A percentile compares a stretch with the other conserved stretches of the same genome.
Conservation (phyloP, 441 rosid species). For the Erodium chrysanthum region DNA sequence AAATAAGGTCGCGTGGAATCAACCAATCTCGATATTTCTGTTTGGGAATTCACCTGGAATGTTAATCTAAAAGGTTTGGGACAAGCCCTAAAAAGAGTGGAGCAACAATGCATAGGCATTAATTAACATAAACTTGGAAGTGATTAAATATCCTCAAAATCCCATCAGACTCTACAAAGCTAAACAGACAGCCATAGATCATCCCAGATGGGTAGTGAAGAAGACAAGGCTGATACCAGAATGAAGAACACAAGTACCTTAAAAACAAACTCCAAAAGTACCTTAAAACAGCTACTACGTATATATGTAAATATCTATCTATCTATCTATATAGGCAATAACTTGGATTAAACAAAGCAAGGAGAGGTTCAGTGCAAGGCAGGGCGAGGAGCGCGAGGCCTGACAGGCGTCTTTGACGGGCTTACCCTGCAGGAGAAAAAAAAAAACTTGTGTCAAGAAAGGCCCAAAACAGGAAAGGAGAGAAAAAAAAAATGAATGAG, state of each 20-base stretch:
- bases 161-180: background rate
- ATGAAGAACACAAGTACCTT: too few species aligned
- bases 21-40: too few species aligned
- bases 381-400: conserved; percentile 11
- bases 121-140: background rate
- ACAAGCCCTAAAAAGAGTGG: too few species aligned
- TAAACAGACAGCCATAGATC: background rate
- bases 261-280: background rate
- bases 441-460: background rate
- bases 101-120: too few species aligned
- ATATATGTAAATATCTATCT: conserved; percentile 5
- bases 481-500: background rate
- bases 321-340: background rate
- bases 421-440: conserved; percentile 1
- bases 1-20: too few species aligned
- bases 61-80: too few species aligned
- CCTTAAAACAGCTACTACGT: conserved; percentile 1
- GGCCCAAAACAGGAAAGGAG: background rate
- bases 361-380: background rate
- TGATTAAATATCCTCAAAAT: background rate
- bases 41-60: too few species aligned
- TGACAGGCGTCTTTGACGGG: conserved; percentile 9
- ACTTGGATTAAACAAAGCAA: background rate
- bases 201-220: background rate
- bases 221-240: too few species aligned